A percentile compares a stretch with the other conserved stretches of the same genome.
phyloP scores from a whole-genome alignment of 768 basidiomycete species.

The Amanita pseudoporphyria region DNA sequence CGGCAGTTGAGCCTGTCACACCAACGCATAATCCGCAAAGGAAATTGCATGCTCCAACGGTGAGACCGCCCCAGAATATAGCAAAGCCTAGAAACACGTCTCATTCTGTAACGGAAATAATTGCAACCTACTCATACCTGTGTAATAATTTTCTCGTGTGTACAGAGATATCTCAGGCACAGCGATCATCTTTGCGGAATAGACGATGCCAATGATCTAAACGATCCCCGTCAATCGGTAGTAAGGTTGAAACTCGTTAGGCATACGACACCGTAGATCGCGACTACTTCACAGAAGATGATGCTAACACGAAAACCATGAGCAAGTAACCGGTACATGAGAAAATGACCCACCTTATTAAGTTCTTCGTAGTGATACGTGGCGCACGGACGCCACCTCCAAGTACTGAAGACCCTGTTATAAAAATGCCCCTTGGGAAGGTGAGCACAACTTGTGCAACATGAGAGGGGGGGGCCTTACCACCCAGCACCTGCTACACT shows the following conservation, averaged over 20 bases:
- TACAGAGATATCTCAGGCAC: constrained; percentile 65
- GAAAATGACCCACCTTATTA: constrained; percentile 66
- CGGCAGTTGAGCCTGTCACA: constrained; percentile 91
- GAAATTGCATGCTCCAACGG: constrained; percentile 90
- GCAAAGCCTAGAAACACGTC: constrained; percentile 56
- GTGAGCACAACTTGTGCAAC: not conserved
- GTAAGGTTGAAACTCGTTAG: not conserved
- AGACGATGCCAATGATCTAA: constrained; percentile 94
- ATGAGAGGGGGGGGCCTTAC: constrained; percentile 33
- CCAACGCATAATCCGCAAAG: constrained; percentile 94
- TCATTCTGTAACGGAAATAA: not conserved
- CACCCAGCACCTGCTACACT: constrained; percentile 95
- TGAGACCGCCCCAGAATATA: constrained; percentile 95
- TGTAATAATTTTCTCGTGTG: constrained; percentile 86
- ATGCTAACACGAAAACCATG: constrained; percentile 44
- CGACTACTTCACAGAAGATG: constrained; percentile 99
- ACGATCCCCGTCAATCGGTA: not conserved
- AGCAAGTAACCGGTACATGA: not conserved
- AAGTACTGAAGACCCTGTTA: constrained; percentile 94
- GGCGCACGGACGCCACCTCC: constrained; percentile 93
- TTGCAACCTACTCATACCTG: constrained; percentile 37
- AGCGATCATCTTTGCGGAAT: constrained; percentile 66
- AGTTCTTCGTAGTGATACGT: constrained; percentile 92
- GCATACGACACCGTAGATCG: constrained; percentile 92
- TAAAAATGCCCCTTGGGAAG: constrained; percentile 82